Conservation (phyloP, 768 basidiomycete species). For the Leccinum fibrillosum region DNA sequence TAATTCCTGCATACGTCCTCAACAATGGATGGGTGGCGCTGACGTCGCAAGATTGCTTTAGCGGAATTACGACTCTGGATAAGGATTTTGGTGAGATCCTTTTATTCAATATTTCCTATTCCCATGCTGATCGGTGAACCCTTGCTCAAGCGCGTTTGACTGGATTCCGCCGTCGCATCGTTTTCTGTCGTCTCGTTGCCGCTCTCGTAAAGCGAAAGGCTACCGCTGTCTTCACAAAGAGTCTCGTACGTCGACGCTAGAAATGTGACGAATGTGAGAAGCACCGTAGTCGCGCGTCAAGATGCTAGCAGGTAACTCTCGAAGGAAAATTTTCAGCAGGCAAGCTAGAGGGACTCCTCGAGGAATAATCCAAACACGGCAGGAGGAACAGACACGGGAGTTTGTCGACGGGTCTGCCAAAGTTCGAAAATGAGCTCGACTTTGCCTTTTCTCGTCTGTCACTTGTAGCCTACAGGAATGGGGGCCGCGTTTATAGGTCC, state of each 20-base stretch:
- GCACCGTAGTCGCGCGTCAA: slow-evolving; percentile 70
- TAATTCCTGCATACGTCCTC: no score
- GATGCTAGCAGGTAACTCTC: slow-evolving; percentile 90
- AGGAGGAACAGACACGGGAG: slow-evolving; percentile 45
- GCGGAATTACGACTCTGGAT: not conserved
- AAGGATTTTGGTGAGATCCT: no score
- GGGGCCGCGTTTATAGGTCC: slow-evolving; percentile 82
- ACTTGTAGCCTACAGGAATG: slow-evolving; percentile 87
- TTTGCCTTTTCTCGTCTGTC: slow-evolving; percentile 40
- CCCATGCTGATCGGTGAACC: no score
- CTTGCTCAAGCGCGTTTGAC: slow-evolving; percentile 37
- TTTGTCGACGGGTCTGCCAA: slow-evolving; percentile 61
- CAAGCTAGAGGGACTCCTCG: slow-evolving; percentile 89
- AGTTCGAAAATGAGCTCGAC: slow-evolving; percentile 91
- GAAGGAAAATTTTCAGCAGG: slow-evolving; percentile 86
- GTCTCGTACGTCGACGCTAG: slow-evolving; percentile 53
- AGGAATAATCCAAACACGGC: slow-evolving; percentile 88
- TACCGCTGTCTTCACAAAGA: slow-evolving; percentile 69
- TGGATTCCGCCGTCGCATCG: slow-evolving; percentile 47
- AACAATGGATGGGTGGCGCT: no score
- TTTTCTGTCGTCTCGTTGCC: slow-evolving; percentile 69
- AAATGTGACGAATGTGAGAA: slow-evolving; percentile 7
- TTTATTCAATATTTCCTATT: no score
- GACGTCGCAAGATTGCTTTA: no score
- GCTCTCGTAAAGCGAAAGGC: slow-evolving; percentile 67